Base-by-base conservation (phyloP, 768 basidiomycete species). In the Erythrobasidium yunnanense region DNA sequence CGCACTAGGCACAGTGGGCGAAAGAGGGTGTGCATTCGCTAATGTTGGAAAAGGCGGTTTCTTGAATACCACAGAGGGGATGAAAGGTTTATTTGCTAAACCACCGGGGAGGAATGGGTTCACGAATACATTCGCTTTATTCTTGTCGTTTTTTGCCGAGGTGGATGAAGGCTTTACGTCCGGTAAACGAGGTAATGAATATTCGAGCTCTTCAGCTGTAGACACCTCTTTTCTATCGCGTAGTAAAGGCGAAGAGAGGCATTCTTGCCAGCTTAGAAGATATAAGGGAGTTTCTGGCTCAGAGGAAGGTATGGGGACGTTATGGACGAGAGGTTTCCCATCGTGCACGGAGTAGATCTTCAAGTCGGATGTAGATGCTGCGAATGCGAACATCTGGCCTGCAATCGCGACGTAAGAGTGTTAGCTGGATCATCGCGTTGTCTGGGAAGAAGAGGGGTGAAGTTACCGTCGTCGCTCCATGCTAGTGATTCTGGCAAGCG, bases 381-480 rank as follows among this genome's bases (percentile, higher is more conserved):
- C 60, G 46, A 63, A 63, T n/a, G 60, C 60, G 18, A 63, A 51
- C 6, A 30, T 32, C 4, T 45, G 42, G n/a, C 60, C 60, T 63
- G 30, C 2, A 20, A 20, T 25, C 15, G 23, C n/a, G n/a, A n/a
- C n/a, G n/a, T n/a, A n/a, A 55, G 33, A 34, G 42, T 7, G 49
- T 27, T 22, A 5, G 49, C 6, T 50, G 18, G 4, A 22, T 5
- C 4, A 18, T 50, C 18, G 49, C 11, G 5, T 50, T 18, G 11
- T 11, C 11, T 22, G 29, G 5, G 49, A 50, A 22, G 15, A 52
- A 45, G 42, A 15, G 22, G 42, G 15, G 15, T 15, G 15, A 20
- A 15, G 22, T 45, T 15, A 45, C 15, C 15, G 22, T 15, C 15
- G 42, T 15, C 15, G 42, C 42, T 15, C 60, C 60, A 63, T 32